These are phyloP conservation scores for Chaetomium sp. DNA, from an alignment of 2,329 filamentous ascomycete genomes.

Conservation along the genomic window DNA sequence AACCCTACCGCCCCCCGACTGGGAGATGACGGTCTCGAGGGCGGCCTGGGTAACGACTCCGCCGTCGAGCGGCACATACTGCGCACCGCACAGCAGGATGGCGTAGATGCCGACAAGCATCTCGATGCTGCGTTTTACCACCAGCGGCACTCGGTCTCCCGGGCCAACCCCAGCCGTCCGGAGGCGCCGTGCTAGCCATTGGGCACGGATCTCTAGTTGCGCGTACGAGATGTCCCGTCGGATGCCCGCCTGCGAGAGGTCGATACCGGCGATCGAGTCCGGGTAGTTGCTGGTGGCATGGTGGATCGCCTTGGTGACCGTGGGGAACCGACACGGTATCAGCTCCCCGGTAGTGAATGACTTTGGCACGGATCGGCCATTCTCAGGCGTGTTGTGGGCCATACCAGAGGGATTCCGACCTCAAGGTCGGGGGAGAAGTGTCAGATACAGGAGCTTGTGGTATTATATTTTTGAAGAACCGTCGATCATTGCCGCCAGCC, in stretches of 20 bases:
- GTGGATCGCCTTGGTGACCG: not conserved
- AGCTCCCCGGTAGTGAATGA: not conserved
- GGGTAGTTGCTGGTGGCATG: slow-evolving; percentile 1
- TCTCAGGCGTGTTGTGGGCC: not conserved
- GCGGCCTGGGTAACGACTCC: slow-evolving; percentile 48
- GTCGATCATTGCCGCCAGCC: not conserved
- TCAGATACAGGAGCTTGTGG: not conserved
- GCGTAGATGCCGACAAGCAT: slow-evolving; percentile 61
- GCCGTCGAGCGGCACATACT: slow-evolving; percentile 63
- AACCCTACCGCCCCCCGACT: not conserved
- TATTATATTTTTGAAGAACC: not conserved
- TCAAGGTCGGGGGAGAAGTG: not conserved
- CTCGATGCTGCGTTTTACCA: slow-evolving; percentile 57
- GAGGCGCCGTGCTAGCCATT: not conserved
- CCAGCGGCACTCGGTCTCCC: slow-evolving; percentile 54
- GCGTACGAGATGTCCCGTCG: not conserved
- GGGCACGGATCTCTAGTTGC: not conserved
- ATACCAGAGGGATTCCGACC: not conserved
- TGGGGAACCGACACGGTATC: not conserved
- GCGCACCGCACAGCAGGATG: slow-evolving; percentile 58
- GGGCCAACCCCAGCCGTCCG: not conserved
- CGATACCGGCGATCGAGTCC: slow-evolving; percentile 6
- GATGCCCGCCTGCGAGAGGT: slow-evolving; percentile 1
- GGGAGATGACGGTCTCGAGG: not conserved
- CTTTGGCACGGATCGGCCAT: not conserved